Evolutionary conservation across 2,329 filamentous ascomycete genomes (phyloP), one percentile per base, ranked within the genome.

Genomic region (Penicillium sp.): DNA sequence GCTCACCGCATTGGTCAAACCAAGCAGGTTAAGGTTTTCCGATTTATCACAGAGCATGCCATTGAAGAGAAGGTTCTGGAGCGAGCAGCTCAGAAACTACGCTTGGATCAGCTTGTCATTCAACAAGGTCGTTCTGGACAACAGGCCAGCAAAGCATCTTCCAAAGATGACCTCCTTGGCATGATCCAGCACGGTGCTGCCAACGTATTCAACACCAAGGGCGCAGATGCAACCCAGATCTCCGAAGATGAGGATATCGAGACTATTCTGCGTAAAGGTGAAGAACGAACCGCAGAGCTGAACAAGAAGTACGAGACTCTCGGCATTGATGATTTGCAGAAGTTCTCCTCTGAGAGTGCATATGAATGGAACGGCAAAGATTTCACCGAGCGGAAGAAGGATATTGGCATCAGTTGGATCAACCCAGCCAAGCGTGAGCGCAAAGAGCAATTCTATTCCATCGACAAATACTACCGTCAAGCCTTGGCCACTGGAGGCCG

Each of bases 171-270:
- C 69, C 83, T 99, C 40, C 80, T 99, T 42, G 94, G 86, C 60
- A 99, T 99, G 94, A 99, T 99, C 68, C 94, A 99, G 73, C 94
- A 99, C 68, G 94, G 94, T 58, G 94, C 95, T n/a, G 91, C 95
- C 71, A 91, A 90, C 63, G 89, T 99, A 0, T 97, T 99, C 77
- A 83, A 88, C 63, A 84, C 81, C 42, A 89, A 90, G 69, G 88
- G 85, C 5, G 82, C 82, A 14, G 83, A 85, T 52, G 36, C 37
- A 16, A 78, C 79, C 19, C 85, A 88, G 14, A 77, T 92, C n/a
- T 83, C 85, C 16, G 91, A 97, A 50, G 90, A 92, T 61, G 92
- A 43, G 9, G 48, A 97, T 63, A 95, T 99, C 55, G 94, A 99
- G 59, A 82, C 83, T 7, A 95, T 99, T 62, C 79, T 99, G 57